Base-by-base conservation (phyloP, 345 rosid species). In the Syzygium jambos region DNA sequence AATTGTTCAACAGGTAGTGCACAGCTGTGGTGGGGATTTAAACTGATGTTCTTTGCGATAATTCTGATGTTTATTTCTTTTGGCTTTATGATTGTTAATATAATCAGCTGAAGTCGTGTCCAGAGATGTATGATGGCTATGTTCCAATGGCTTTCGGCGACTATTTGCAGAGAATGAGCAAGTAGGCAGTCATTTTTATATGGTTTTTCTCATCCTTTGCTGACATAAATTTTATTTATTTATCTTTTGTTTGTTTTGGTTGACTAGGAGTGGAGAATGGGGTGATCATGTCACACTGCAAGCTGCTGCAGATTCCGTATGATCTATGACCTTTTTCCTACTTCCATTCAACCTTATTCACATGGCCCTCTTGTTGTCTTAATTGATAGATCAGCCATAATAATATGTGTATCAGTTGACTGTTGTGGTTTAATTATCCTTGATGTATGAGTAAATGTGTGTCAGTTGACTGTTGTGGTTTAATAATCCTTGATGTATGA, bases 241-340 rank as follows among this genome's bases (percentile, higher is more conserved):
- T 21, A 84, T 51, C 61, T 85, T 61, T 51, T 13, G 9, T 57
- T 57, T 43, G 52, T 41, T 78, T 17, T 30, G 86, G 87, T 38
- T 85, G 61, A 87, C 30, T 51, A 95, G 97, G 92, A 85, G 59
- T 56, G 93, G 95, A 61, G 95, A 95, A 88, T 95, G 95, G 97
- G 97, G 95, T 80, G 97, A 95, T 89, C 97, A 95, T 85, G 92
- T 95, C 41, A 91, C 96, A 21, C 86, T 94, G 93, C 96, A 94
- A 88, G 96, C 96, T 86, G 96, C 96, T 84, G 95, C 96, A 52
- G 96, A 94, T 91, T 85, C 73, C 51, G 96, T 94, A 91, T 61
- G 89, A 16, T 41, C 68, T 57, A 30, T 52, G 38, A 34, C 25
- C 83, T 21, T 59, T 61, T 54, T 16, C 21, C 29, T 27, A 23